Evolutionary conservation across 257 asterid species (phyloP).

Genomic region (Solanum appendiculatum): DNA sequence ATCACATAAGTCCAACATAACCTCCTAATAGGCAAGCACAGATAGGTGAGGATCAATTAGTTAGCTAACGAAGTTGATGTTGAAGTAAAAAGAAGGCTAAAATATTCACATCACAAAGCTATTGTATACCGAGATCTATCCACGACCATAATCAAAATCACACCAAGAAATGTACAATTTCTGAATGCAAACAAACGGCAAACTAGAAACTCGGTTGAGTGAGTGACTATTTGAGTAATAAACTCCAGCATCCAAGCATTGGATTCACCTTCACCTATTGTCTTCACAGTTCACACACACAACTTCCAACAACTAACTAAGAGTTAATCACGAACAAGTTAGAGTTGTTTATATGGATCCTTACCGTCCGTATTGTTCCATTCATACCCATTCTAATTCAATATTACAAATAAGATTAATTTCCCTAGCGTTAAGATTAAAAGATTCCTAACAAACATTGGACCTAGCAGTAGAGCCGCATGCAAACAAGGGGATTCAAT

Average conservation of each 20-base stretch:
- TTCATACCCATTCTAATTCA: neutral
- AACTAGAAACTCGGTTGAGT: neutral
- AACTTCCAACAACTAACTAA: neutral
- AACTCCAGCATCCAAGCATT: neutral
- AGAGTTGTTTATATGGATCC: neutral
- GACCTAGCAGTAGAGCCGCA: neutral
- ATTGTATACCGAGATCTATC: neutral
- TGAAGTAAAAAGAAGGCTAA: neutral
- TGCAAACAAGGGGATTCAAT: neutral
- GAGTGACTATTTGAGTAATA: neutral
- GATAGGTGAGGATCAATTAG: neutral
- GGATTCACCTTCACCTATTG: neutral
- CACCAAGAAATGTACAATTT: neutral
- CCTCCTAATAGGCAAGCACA: neutral
- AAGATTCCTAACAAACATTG: neutral
- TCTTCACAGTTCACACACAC: neutral
- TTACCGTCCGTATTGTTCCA: neutral
- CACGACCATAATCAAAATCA: neutral
- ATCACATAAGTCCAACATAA: neutral
- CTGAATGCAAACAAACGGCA: neutral
- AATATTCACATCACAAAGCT: neutral
- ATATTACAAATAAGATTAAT: neutral
- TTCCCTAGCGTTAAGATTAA: neutral
- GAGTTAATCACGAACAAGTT: neutral
- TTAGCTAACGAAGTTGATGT: neutral